phyloP scores from a whole-genome alignment of 139 green algal genomes.

The Tetraselmis chui region DNA sequence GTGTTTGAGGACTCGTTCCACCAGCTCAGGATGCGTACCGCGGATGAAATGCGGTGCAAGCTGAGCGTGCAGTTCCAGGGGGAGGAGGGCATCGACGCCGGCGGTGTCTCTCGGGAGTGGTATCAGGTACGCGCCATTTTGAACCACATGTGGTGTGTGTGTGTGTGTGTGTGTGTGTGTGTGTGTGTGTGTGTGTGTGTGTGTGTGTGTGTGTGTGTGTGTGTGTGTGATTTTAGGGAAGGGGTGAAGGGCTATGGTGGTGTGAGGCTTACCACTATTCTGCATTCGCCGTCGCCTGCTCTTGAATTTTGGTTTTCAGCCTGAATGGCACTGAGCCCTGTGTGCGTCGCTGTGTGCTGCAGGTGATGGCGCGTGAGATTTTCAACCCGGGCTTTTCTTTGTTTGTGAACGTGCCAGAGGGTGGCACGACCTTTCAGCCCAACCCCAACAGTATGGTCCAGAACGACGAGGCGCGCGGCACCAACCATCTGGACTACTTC shows the following conservation, averaged over 20 bases:
- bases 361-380: constrained; percentile 90
- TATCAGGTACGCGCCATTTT: constrained; percentile 50
- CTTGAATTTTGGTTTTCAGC: no score
- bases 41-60: constrained; percentile 72
- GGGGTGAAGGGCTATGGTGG: no score
- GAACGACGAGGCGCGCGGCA: constrained; percentile 65
- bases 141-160: not conserved
- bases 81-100: constrained; percentile 96
- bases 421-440: constrained; percentile 91
- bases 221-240: not conserved
- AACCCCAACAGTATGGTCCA: constrained; percentile 89
- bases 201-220: not conserved
- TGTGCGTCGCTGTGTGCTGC: constrained; percentile 22
- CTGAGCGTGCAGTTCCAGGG: constrained; percentile 77
- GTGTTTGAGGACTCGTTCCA: constrained; percentile 97
- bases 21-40: constrained; percentile 75
- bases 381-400: constrained; percentile 91
- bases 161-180: not conserved
- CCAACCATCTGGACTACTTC: constrained; percentile 95
- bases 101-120: constrained; percentile 92
- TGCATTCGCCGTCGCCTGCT: no score
- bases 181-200: not conserved
- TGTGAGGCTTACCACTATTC: no score
- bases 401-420: constrained; percentile 76
- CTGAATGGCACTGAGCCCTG: no score